Evolutionary conservation across 176 grass and related monocot species (phyloP).

Genomic region (Ampelocalamus luodianensis): DNA sequence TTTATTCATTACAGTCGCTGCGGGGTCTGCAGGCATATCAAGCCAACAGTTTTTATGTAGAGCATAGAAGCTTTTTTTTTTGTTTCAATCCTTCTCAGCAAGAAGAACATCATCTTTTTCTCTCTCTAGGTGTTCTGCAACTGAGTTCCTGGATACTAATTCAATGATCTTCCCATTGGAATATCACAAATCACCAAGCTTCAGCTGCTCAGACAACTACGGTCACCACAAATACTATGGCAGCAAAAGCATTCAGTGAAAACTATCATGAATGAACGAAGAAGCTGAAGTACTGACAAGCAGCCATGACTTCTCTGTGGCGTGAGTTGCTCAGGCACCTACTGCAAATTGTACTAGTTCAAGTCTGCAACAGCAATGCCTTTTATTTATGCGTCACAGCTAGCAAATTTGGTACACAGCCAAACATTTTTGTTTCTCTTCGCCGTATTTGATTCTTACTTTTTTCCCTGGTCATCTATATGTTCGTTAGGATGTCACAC

Average conservation of each 20-base stretch:
- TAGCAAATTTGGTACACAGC: constrained; percentile 1
- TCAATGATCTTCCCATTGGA: background rate
- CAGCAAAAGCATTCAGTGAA: background rate
- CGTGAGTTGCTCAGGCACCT: background rate
- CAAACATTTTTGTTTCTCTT: background rate
- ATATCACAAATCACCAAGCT: background rate
- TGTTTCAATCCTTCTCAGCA: background rate
- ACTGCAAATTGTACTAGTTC: background rate
- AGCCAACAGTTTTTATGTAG: background rate
- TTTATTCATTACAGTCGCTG: background rate
- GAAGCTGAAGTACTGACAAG: background rate
- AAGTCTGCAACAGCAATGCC: background rate
- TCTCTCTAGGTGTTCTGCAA: too few relatives aligned
- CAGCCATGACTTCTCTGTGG: background rate
- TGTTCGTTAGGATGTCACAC: constrained; percentile 38
- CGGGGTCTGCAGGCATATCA: background rate
- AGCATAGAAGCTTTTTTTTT: background rate
- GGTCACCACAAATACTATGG: background rate
- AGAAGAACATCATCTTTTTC: background rate
- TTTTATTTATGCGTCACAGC: constrained; percentile 19
- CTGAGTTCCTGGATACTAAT: background rate
- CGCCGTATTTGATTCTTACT: background rate
- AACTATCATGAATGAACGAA: background rate
- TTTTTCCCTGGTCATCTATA: background rate
- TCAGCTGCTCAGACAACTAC: background rate